Evolutionary conservation across 805 yeast genomes (phyloP).

Genomic region (Ogataea henricii): DNA sequence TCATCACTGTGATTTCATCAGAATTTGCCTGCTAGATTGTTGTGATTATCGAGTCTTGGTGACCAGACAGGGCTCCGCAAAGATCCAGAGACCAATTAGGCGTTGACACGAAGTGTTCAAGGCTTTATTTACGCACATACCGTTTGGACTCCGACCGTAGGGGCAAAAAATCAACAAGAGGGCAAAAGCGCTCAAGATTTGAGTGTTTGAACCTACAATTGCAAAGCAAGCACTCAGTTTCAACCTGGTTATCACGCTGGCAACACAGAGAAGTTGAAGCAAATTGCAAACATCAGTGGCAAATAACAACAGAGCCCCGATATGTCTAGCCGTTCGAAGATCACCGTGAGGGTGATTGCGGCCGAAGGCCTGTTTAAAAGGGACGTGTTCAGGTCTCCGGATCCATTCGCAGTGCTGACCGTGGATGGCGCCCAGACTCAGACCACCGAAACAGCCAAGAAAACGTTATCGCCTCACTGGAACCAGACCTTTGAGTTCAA

Average conservation of each 20-base stretch:
- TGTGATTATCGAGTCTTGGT: background rate
- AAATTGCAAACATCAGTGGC: background rate
- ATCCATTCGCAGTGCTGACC: conserved; percentile 95
- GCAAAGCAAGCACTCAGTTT: background rate
- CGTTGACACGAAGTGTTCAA: background rate
- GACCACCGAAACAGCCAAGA: conserved; percentile 90
- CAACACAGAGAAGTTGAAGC: background rate
- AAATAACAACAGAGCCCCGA: background rate
- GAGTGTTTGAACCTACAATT: background rate
- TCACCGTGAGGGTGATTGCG: conserved; percentile 80
- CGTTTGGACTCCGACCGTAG: background rate
- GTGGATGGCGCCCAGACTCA: conserved; percentile 98
- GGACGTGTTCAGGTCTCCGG: conserved; percentile 94
- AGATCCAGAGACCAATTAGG: background rate
- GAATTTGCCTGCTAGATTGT: background rate
- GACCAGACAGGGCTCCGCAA: background rate
- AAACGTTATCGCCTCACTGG: conserved; percentile 97
- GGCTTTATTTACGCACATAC: background rate
- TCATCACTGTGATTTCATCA: background rate
- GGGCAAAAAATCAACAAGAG: background rate
- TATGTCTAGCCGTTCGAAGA: conserved; percentile 33
- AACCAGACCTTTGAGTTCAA: conserved; percentile 84
- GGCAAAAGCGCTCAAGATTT: background rate
- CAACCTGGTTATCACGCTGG: background rate
- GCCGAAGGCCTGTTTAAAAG: conserved; percentile 95